Evolutionary conservation across 176 grass and related monocot genomes (phyloP).

Genomic region (Aegilops sharonensis): DNA sequence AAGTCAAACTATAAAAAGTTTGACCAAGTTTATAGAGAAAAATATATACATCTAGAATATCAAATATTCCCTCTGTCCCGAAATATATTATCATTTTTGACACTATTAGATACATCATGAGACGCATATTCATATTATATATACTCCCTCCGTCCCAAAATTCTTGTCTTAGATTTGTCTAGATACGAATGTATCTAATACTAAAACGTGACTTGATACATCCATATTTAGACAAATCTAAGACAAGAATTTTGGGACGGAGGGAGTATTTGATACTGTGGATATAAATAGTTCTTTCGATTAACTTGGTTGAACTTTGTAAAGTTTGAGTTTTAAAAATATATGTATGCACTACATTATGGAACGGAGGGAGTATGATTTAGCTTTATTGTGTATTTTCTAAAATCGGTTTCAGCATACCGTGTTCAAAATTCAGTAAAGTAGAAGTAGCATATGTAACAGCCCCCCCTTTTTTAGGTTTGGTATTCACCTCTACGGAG

Average conservation of each 20-base stretch:
- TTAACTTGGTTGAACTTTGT: not conserved
- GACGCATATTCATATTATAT: no score
- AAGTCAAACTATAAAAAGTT: not conserved
- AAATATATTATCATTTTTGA: no score
- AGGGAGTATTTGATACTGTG: not conserved
- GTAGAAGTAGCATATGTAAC: not conserved
- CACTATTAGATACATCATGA: no score
- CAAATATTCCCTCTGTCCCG: no score
- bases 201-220: no score
- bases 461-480: not conserved
- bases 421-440: not conserved
- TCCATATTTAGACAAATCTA: no score
- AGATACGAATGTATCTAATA: no score
- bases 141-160: not conserved
- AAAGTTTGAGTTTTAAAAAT: not conserved
- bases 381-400: not conserved
- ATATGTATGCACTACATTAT: not conserved
- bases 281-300: not conserved
- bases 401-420: not conserved
- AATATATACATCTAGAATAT: not conserved
- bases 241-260: no score
- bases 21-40: not conserved
- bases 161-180: no score
- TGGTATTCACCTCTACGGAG: not conserved
- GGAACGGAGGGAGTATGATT: not conserved